A percentile compares a stretch with the other conserved stretches of the same genome.
Conservation (phyloP, 805 yeast species). For the Ogataea methylovora region DNA sequence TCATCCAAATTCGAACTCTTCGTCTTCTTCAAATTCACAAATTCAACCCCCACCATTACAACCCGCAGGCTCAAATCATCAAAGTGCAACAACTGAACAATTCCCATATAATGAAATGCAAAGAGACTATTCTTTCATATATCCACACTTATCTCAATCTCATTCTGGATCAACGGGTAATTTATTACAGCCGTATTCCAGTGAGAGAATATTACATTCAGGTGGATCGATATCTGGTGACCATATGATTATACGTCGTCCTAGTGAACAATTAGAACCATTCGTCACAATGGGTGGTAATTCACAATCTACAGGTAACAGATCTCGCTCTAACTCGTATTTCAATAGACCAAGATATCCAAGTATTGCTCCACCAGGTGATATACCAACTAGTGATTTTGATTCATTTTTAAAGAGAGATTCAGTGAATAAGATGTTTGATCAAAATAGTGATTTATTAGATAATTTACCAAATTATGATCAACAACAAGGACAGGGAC, state of each 20-base stretch:
- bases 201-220: slow-evolving; percentile 16
- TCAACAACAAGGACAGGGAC: slow-evolving; percentile 1
- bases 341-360: slow-evolving; percentile 21
- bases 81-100: slow-evolving; percentile 9
- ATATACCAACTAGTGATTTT: slow-evolving; percentile 23
- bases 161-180: slow-evolving; percentile 4
- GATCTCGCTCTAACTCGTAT: slow-evolving; percentile 22
- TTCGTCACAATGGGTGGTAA: slow-evolving; percentile 25
- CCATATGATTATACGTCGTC: slow-evolving; percentile 29
- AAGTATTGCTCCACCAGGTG: slow-evolving; percentile 17
- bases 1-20: not conserved
- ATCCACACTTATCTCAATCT: slow-evolving; percentile 8
- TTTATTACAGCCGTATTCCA: slow-evolving; percentile 18
- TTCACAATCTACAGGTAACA: slow-evolving; percentile 4
- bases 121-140: slow-evolving; percentile 19
- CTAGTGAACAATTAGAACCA: slow-evolving; percentile 44
- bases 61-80: not conserved
- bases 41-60: not conserved
- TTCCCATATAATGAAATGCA: slow-evolving; percentile 18
- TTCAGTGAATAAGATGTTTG: slow-evolving; percentile 21
- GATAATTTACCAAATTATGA: slow-evolving; percentile 16
- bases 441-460: slow-evolving; percentile 17
- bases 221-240: slow-evolving; percentile 8
- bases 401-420: slow-evolving; percentile 30
- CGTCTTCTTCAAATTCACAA: not conserved